Evolutionary conservation across 139 green algal genomes (phyloP).

Genomic region (Chlorella sp.): DNA sequence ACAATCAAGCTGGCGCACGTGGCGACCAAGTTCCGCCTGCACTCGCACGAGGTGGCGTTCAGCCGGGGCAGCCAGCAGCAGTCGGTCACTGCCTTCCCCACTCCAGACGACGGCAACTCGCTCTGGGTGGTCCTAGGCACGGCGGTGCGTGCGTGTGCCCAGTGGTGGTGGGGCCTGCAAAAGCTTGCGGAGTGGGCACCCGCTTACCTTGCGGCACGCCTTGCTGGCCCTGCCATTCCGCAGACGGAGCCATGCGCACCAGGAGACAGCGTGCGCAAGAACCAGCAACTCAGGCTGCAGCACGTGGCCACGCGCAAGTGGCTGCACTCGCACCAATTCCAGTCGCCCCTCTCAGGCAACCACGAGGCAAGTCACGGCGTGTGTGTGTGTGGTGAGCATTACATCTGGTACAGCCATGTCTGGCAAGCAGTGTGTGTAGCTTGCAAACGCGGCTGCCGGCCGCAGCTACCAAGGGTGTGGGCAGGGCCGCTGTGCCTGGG

Average conservation of each 20-base stretch:
- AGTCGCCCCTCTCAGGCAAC: slow-evolving; percentile 76
- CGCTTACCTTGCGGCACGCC: no score
- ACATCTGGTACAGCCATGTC: not conserved
- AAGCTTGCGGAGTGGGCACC: not conserved
- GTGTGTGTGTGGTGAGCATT: not conserved
- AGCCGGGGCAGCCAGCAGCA: slow-evolving; percentile 83
- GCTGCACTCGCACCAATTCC: slow-evolving; percentile 87
- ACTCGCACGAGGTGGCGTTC: slow-evolving; percentile 75
- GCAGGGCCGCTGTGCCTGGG: no score
- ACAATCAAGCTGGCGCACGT: slow-evolving; percentile 79
- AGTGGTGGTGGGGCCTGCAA: not conserved
- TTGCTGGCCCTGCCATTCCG: not conserved
- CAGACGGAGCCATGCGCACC: slow-evolving; percentile 58
- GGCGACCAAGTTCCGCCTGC: slow-evolving; percentile 50
- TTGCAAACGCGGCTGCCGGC: no score
- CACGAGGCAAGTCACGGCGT: slow-evolving; percentile 59
- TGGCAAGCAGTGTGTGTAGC: no score
- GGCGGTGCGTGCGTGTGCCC: slow-evolving; percentile 8
- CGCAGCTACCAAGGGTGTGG: no score
- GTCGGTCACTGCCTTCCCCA: slow-evolving; percentile 72
- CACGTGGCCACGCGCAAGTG: slow-evolving; percentile 78
- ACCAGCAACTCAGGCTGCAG: slow-evolving; percentile 61
- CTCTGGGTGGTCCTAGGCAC: slow-evolving; percentile 67
- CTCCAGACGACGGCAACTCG: slow-evolving; percentile 59
- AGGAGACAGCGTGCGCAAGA: slow-evolving; percentile 52